phyloP scores from a whole-genome alignment of 768 basidiomycete genomes.

The Termitomyces bulborhizus region DNA sequence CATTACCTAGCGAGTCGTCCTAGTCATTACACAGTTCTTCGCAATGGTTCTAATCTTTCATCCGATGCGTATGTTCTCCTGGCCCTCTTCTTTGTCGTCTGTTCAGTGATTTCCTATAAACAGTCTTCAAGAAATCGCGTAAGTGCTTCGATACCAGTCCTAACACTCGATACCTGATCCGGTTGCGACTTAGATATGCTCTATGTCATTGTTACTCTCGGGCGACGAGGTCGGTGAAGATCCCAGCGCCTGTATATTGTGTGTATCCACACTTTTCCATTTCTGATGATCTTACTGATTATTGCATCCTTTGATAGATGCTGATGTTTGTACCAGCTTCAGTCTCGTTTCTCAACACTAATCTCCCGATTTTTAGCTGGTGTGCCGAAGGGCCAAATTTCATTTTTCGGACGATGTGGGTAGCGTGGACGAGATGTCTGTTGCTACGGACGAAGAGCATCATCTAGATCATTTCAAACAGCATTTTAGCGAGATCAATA shows the following conservation, averaged over 20 bases:
- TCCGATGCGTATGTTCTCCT: constrained; percentile 15
- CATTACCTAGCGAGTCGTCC: constrained; percentile 42
- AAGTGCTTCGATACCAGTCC: constrained; percentile 28
- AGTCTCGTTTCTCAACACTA: background rate
- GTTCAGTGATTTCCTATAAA: background rate
- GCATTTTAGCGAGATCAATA: constrained; percentile 26
- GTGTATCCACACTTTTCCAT: constrained; percentile 15
- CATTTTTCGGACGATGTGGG: constrained; percentile 37
- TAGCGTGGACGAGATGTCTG: constrained; percentile 28
- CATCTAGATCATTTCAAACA: constrained; percentile 24
- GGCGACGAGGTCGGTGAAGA: constrained; percentile 66
- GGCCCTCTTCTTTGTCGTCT: constrained; percentile 6
- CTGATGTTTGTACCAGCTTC: constrained; percentile 37
- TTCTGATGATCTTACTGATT: background rate
- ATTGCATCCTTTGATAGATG: constrained; percentile 30
- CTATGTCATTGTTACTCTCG: constrained; percentile 67
- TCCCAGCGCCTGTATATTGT: constrained; percentile 72
- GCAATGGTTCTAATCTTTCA: constrained; percentile 24
- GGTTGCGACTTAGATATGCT: constrained; percentile 21
- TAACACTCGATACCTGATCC: background rate
- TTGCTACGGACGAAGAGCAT: constrained; percentile 21
- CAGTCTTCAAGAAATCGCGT: constrained; percentile 42
- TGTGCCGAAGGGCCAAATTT: constrained; percentile 47
- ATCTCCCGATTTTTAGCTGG: constrained; percentile 29
- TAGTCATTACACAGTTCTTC: constrained; percentile 50